These are phyloP conservation scores for Cercophora sp. DNA, from an alignment of 495 filamentous ascomycete species.

Conservation along the genomic window DNA sequence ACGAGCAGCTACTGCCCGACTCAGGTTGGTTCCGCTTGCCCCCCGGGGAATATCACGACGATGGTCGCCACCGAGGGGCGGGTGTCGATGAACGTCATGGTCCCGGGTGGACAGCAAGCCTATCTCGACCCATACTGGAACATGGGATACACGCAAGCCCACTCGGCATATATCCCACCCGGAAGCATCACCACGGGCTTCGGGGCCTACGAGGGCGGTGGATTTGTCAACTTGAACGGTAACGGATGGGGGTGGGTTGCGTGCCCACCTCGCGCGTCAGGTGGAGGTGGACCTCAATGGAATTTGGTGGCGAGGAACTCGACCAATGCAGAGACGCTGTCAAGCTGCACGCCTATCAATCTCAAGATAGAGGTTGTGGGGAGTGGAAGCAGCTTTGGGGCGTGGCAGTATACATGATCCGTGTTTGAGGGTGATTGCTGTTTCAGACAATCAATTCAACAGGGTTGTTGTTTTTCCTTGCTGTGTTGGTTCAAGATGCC, in stretches of 20 bases:
- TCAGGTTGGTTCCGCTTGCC: constrained; percentile 24
- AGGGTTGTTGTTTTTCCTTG: no score
- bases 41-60: constrained; percentile 26
- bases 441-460: neutral
- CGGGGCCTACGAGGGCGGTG: constrained; percentile 30
- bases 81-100: constrained; percentile 38
- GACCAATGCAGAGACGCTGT: constrained; percentile 20
- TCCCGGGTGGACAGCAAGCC: constrained; percentile 63
- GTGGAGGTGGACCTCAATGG: constrained; percentile 24
- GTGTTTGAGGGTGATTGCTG: neutral
- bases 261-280: constrained; percentile 26
- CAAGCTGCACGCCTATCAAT: neutral
- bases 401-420: neutral
- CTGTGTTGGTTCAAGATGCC: no score
- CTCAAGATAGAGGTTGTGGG: neutral
- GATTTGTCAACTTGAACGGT: constrained; percentile 33
- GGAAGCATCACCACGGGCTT: constrained; percentile 48
- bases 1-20: constrained; percentile 35
- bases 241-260: constrained; percentile 35
- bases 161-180: constrained; percentile 53
- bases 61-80: constrained; percentile 17
- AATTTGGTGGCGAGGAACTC: constrained; percentile 29
- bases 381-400: neutral
- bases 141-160: constrained; percentile 57
- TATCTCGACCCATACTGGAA: constrained; percentile 56